These are phyloP conservation scores for Nitzschia inconspicua DNA, from an alignment of 108 stramenopile genomes.

Conservation along the genomic window DNA sequence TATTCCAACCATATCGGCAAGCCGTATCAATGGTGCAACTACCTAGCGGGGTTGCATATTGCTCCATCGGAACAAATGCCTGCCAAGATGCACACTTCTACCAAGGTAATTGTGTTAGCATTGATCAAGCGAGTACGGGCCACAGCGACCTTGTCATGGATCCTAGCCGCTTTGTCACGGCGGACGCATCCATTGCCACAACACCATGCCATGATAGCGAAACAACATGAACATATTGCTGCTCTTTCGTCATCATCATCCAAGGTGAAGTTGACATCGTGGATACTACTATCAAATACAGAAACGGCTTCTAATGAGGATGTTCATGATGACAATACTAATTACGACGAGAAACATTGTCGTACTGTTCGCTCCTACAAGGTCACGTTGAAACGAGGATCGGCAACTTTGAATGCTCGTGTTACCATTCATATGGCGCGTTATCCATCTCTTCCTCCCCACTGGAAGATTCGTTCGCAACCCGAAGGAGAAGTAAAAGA, in stretches of 20 bases:
- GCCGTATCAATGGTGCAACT: conserved; percentile 83
- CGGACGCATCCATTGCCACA: conserved; percentile 9
- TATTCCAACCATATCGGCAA: not conserved
- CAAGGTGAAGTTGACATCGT: too few species aligned
- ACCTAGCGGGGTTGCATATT: conserved; percentile 60
- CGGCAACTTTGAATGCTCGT: conserved; percentile 32
- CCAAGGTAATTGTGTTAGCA: conserved; percentile 51
- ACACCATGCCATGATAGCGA: conserved; percentile 7
- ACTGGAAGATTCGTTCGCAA: conserved; percentile 48
- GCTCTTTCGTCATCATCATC: too few species aligned
- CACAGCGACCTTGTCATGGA: conserved; percentile 36
- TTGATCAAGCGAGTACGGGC: conserved; percentile 59
- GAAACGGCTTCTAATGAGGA: too few species aligned
- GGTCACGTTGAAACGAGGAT: conserved; percentile 47
- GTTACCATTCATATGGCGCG: conserved; percentile 43
- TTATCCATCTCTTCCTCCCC: conserved; percentile 56
- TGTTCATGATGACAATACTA: too few species aligned
- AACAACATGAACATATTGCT: conserved; percentile 25
- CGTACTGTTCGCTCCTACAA: conserved; percentile 16
- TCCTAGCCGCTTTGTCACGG: conserved; percentile 27
- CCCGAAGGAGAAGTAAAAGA: conserved; percentile 26
- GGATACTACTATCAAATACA: too few species aligned
- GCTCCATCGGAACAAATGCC: conserved; percentile 3
- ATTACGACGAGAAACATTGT: not conserved
- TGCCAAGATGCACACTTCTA: conserved; percentile 33